Conservation (phyloP, 169 alveolate species). For the Cryptosporidium parvum region DNA sequence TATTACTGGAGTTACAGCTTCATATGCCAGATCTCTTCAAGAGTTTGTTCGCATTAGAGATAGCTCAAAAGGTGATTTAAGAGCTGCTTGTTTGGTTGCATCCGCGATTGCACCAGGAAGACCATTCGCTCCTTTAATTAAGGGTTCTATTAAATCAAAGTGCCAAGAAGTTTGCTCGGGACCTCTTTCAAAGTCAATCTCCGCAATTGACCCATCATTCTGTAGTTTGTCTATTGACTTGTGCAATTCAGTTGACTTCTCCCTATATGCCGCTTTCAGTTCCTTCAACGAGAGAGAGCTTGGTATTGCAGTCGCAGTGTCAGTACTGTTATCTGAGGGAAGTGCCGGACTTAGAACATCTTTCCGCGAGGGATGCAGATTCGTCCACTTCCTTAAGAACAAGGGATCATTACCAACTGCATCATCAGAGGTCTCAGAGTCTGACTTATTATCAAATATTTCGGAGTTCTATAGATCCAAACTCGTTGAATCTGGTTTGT, state of each 20-base stretch:
- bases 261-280: slow-evolving; percentile 18
- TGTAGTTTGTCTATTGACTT: slow-evolving; percentile 36
- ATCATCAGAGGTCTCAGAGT: slow-evolving; percentile 22
- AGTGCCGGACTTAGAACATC: slow-evolving; percentile 12
- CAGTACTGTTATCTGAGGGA: slow-evolving; percentile 34
- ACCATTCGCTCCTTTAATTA: slow-evolving; percentile 40
- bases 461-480: neutral
- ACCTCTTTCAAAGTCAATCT: neutral
- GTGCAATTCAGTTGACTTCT: slow-evolving; percentile 36
- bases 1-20: slow-evolving; percentile 26
- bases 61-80: slow-evolving; percentile 18
- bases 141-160: slow-evolving; percentile 39
- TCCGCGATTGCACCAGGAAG: slow-evolving; percentile 60
- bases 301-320: slow-evolving; percentile 59
- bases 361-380: slow-evolving; percentile 73
- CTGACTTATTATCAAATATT: neutral
- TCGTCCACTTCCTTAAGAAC: neutral
- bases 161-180: slow-evolving; percentile 59
- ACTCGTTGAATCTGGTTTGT: neutral
- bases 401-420: neutral
- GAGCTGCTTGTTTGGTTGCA: slow-evolving; percentile 57
- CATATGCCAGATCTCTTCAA: slow-evolving; percentile 48
- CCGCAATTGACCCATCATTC: slow-evolving; percentile 15
- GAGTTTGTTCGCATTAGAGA: slow-evolving; percentile 12
- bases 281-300: neutral